Evolutionary conservation across 2,329 filamentous ascomycete species (phyloP), one percentile per base, ranked within the genome.

Genomic region (Xylaria arbuscula): DNA sequence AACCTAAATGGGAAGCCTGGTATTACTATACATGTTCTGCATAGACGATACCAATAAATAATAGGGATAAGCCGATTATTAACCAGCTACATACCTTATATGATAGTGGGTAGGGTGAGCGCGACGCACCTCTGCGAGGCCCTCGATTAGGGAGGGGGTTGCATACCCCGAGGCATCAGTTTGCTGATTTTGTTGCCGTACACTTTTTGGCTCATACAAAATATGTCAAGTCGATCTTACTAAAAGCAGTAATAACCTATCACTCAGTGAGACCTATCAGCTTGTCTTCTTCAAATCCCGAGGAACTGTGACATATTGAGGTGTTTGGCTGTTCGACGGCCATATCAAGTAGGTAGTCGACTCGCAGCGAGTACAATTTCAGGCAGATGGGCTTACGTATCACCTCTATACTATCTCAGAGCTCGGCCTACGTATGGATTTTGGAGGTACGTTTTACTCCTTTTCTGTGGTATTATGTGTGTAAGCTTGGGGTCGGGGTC

Each of bases 81-180:
- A 64, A 36, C 59, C 36, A 11, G n/a, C 36, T 42, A 22, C 38
- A 45, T 42, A 50, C 28, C 13, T 36, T 60, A 51, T 55, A 64
- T 38, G 19, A 58, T 40, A 65, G 51, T 66, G 66, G 65, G 62
- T 70, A 69, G 66, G 58, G 62, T 61, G 56, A 70, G 58, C 51
- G 59, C 19, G 47, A 64, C 32, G 55, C 51, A 32, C 28, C 50
- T 65, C 40, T 38, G 19, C 22, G 40, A 28, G 15, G 28, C 22
- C 34, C 64, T 56, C 42, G 45, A 38, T 57, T 15, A 17, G 42
- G 34, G 8, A 47, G 42, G 5, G 45, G 51, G 24, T 54, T 57
- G 19, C 61, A 62, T 53, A 55, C 40, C 48, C 45, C n/a, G 24
- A 65, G 28, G 22, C 45, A 38, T 60, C 28, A 45, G 34, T 22